These are phyloP conservation scores for Ogataea trehalophila DNA, from an alignment of 805 yeast genomes.

Conservation along the genomic window DNA sequence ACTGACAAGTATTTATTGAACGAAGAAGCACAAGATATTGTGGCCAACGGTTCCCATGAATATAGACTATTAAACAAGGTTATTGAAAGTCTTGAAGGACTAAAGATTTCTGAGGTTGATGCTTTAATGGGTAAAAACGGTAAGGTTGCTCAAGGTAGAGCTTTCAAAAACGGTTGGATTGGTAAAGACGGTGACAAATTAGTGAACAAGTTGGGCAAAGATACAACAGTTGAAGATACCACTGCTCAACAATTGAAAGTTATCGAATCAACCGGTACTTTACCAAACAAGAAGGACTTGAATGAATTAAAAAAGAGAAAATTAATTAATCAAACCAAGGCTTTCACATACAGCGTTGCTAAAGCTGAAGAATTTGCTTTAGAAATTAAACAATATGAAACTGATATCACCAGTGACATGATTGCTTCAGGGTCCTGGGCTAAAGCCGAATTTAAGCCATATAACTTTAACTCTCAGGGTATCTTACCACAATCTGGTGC, in stretches of 20 bases:
- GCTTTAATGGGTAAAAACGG: slow-evolving; percentile 77
- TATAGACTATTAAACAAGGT: slow-evolving; percentile 72
- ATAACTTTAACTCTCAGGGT: slow-evolving; percentile 96
- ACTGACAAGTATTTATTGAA: slow-evolving; percentile 72
- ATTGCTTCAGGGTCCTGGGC: slow-evolving; percentile 78
- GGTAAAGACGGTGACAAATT: slow-evolving; percentile 79
- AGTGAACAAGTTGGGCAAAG: slow-evolving; percentile 50
- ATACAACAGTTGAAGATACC: slow-evolving; percentile 52
- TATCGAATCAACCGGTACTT: slow-evolving; percentile 51
- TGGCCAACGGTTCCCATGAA: slow-evolving; percentile 85
- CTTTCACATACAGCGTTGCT: slow-evolving; percentile 64
- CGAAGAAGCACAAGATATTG: slow-evolving; percentile 75
- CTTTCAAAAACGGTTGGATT: slow-evolving; percentile 97
- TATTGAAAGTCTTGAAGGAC: slow-evolving; percentile 66
- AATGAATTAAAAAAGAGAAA: slow-evolving; percentile 93
- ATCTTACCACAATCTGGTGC: slow-evolving; percentile 84
- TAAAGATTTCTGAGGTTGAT: slow-evolving; percentile 73
- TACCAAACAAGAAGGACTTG: slow-evolving; percentile 57
- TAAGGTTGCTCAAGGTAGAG: slow-evolving; percentile 92
- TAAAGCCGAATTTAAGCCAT: slow-evolving; percentile 81
- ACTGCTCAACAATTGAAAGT: slow-evolving; percentile 61
- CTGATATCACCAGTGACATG: slow-evolving; percentile 96
- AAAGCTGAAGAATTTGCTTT: slow-evolving; percentile 85
- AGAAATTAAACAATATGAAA: slow-evolving; percentile 75
- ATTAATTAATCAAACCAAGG: slow-evolving; percentile 65